Conservation (phyloP, 768 basidiomycete genomes). For the Auricularia sp. region DNA sequence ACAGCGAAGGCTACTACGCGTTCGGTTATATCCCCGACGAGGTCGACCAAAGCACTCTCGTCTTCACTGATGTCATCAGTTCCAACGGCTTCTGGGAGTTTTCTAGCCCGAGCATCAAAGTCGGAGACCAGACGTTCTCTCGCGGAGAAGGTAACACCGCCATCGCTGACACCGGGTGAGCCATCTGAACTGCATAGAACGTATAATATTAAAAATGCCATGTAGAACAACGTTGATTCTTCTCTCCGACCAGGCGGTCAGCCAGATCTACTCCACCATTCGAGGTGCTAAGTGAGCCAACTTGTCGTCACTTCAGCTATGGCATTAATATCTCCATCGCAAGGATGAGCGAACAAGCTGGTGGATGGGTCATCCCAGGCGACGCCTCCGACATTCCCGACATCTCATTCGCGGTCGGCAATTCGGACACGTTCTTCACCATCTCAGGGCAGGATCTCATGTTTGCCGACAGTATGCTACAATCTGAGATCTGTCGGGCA, state of each 20-base stretch:
- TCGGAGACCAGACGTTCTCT: slow-evolving; percentile 9
- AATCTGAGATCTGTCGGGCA: background rate
- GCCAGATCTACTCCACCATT: slow-evolving; percentile 25
- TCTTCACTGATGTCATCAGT: slow-evolving; percentile 10
- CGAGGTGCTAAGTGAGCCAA: slow-evolving; percentile 25
- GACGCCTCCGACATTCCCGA: slow-evolving; percentile 20
- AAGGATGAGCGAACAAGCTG: slow-evolving; percentile 4
- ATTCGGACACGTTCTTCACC: slow-evolving; percentile 18
- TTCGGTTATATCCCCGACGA: slow-evolving; percentile 22
- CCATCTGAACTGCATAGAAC: background rate
- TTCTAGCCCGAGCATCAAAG: background rate
- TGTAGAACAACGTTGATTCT: slow-evolving; percentile 19
- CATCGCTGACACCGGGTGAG: slow-evolving; percentile 27
- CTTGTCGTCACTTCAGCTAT: slow-evolving; percentile 8
- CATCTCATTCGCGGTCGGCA: slow-evolving; percentile 25
- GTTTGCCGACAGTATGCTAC: slow-evolving; percentile 11
- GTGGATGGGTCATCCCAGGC: slow-evolving; percentile 28
- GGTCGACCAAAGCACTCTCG: background rate
- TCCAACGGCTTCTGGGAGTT: slow-evolving; percentile 33
- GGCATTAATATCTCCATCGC: too few relatives aligned
- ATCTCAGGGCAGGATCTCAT: slow-evolving; percentile 15
- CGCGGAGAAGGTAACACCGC: slow-evolving; percentile 19
- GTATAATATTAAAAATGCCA: background rate
- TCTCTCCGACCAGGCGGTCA: slow-evolving; percentile 23
- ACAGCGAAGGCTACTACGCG: slow-evolving; percentile 29